Conservation (phyloP, 768 basidiomycete species). For the Trametes coccinea region DNA sequence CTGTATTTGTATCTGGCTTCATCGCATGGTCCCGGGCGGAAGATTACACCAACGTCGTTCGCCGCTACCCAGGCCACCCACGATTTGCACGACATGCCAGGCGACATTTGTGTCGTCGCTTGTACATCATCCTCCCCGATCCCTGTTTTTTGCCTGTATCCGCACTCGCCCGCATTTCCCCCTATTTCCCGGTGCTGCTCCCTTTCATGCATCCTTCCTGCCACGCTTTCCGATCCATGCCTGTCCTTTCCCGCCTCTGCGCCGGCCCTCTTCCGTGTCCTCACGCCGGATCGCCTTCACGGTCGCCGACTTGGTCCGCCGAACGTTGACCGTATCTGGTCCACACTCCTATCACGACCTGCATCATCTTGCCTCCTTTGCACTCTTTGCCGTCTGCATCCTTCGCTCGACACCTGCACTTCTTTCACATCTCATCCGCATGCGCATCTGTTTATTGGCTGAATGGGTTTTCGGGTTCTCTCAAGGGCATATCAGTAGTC, state of each 20-base stretch:
- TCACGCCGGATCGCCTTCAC: constrained; percentile 2
- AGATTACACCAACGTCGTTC: neutral
- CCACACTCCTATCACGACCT: constrained; percentile 3
- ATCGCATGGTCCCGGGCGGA: neutral
- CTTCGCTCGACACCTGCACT: neutral
- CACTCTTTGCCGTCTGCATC: neutral
- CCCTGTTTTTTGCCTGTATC: neutral
- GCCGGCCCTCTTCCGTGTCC: neutral
- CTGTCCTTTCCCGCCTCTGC: neutral
- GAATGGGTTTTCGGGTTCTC: neutral
- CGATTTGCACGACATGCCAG: neutral
- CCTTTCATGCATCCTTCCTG: neutral
- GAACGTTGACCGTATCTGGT: constrained; percentile 1
- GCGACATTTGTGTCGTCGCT: neutral
- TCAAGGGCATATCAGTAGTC: constrained; percentile 5
- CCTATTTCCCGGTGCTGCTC: neutral
- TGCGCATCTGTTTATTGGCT: constrained; percentile 22
- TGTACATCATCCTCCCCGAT: neutral
- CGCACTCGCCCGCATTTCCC: neutral
- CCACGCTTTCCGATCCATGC: neutral
- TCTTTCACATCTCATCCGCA: neutral
- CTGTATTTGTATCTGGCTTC: neutral
- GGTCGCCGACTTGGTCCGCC: neutral
- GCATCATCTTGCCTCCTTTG: neutral
- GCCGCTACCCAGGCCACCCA: neutral